Base-by-base conservation (phyloP, 2,329 filamentous ascomycete species). In the Dactylonectria macrodidyma region DNA sequence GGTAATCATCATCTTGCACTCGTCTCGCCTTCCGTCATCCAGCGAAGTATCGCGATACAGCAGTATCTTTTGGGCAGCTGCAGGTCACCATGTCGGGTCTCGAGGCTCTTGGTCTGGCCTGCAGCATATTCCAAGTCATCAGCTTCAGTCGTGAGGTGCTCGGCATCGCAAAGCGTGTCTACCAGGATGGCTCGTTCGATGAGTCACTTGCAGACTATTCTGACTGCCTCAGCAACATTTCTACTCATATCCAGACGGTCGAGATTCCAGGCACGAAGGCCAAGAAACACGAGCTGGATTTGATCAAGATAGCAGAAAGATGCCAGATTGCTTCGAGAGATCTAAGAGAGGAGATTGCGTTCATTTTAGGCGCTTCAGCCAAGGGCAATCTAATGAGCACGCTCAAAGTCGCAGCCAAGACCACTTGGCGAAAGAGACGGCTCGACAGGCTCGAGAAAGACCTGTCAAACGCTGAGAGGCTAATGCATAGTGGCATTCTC, bases 121-220 rank as follows among this genome's bases (percentile, higher is more conserved):
- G 73, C 66, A 74, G 75, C 63, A 71, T 75, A 12, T 65, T 78
- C 41, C 71, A 77, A 30, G 62, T 74, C 19, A 70, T 77, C 34
- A 65, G 60, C 30, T 68, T 72, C 19, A 74, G 65, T 1, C 67
- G 58, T 12, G 71, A 75, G 26, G 71, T 69, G 1, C 51, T 73
- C 14, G 30, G 34, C 2, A 38, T 76, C 12, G 69, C 57, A 36
- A 73, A 66, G 50, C 36, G 50, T 2, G 51, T 77, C 7, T 76
- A 76, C 55, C 55, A 70, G 3, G 67, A 62, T 33, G 59, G 52
- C 14, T 59, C 59, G 5, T 24, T 61, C 16, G 59, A 61, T 8
- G 26, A 61, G 7, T 38, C 51, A 2, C 46, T 66, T 12, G 60
- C 34, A 8, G 52, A 52, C 6, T 34, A 52, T 10, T 55, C 64